Base-by-base conservation (phyloP, 2,329 filamentous ascomycete species). In the Sclerotinia minor region DNA sequence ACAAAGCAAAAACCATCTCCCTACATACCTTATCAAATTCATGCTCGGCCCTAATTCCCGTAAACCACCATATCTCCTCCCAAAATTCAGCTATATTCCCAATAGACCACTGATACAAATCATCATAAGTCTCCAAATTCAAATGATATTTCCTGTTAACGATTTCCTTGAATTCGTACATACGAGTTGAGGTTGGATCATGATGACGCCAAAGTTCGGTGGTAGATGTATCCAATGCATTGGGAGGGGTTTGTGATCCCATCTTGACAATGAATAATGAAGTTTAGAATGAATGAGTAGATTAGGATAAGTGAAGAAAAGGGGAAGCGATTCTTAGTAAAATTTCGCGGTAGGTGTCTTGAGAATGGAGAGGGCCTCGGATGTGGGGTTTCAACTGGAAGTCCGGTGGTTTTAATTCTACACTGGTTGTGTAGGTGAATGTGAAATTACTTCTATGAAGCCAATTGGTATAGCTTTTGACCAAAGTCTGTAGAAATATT, bases 51-150 rank as follows among this genome's bases (percentile, higher is more conserved):
- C 83, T 87, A 72, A 98, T 84, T 54, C 90, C 90, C 3, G 91
- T 91, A 78, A 90, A 94, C 53, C 91, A 83, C 94, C 94, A 97
- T 13, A 92, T 85, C 67, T 93, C 89, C 61, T 85, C 87, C 94
- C 94, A 98, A 78, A 97, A 96, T 1, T 84, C 81, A 32, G 87
- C 84, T 9, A 92, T 84, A 73, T 94, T 83, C 9, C 89, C 85
- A 71, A 95, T 84, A 72, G 92, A 97, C 94, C 94, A 98, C 76
- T 85, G 81, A 80, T 94, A 91, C 11, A 98, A 84, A n/a, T 87
- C 87, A 26, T 88, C 80, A 76, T 97, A 97, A 70, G 83, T 86
- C 24, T 82, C 77, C 58, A 95, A 81, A 29, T 81, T 77, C 67
- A 92, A 78, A 15, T 81, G 79, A 75, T 94, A 85, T 74, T 89